Conservation (phyloP, 2,329 filamentous ascomycete species). For the Aspergillus pseudotamarii region DNA sequence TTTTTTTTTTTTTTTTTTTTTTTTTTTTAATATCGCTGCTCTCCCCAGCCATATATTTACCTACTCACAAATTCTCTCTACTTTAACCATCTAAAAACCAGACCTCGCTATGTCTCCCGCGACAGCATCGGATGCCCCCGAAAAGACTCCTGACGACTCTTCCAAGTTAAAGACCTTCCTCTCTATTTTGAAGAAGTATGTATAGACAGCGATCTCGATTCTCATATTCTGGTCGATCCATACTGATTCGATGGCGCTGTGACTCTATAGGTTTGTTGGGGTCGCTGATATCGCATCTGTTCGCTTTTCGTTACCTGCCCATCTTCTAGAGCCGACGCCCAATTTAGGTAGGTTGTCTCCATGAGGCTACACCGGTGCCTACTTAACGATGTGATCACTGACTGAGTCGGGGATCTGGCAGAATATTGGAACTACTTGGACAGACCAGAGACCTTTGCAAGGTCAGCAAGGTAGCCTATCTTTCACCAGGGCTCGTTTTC, state of each 20-base stretch:
- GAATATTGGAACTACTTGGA: slow-evolving; percentile 99
- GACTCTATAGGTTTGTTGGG: slow-evolving; percentile 78
- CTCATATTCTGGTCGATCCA: background rate
- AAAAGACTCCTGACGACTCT: slow-evolving; percentile 71
- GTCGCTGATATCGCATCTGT: slow-evolving; percentile 94
- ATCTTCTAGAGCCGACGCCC: slow-evolving; percentile 91
- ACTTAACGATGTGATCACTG: slow-evolving; percentile 14
- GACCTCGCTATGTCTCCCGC: slow-evolving; percentile 34
- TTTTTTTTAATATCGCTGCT: background rate
- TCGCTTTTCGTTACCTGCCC: slow-evolving; percentile 92
- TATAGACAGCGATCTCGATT: background rate
- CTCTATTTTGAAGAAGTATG: slow-evolving; percentile 80
- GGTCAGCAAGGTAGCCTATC: slow-evolving; percentile 45
- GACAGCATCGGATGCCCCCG: slow-evolving; percentile 36
- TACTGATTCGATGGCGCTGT: slow-evolving; percentile 32
- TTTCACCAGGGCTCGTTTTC: slow-evolving; percentile 27
- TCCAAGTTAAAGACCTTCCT: slow-evolving; percentile 90
- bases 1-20: background rate
- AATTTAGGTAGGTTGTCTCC: slow-evolving; percentile 66
- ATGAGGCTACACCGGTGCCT: background rate
- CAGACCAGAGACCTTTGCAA: slow-evolving; percentile 84
- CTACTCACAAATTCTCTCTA: background rate
- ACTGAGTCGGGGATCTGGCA: slow-evolving; percentile 30
- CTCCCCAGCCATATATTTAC: background rate
- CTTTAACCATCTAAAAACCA: background rate